These are phyloP conservation scores for Fusarium devonianum DNA, from an alignment of 2,329 filamentous ascomycete species.

Conservation along the genomic window DNA sequence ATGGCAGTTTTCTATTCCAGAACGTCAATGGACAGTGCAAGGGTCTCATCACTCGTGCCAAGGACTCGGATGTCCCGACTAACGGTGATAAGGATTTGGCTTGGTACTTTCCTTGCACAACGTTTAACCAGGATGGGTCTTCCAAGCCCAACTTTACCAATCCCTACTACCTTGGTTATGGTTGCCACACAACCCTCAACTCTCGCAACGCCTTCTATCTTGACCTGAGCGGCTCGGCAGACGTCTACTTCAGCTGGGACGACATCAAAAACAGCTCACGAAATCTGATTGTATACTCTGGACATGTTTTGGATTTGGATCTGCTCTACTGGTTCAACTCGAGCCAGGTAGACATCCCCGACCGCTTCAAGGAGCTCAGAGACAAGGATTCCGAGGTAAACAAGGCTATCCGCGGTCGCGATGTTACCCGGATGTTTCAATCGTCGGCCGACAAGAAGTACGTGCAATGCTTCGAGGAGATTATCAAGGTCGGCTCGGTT, in stretches of 20 bases:
- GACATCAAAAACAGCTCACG: conserved; percentile 88
- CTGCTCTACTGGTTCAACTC: conserved; percentile 90
- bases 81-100: conserved; percentile 76
- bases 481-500: conserved; percentile 93
- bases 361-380: conserved; percentile 80
- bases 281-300: conserved; percentile 93
- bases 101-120: conserved; percentile 96
- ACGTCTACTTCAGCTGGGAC: conserved; percentile 96
- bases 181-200: conserved; percentile 79
- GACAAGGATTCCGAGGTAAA: conserved; percentile 68
- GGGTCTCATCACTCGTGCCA: conserved; percentile 77
- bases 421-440: conserved; percentile 89
- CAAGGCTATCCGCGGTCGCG: conserved; percentile 76
- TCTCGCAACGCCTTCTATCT: conserved; percentile 80
- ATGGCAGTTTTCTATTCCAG: conserved; percentile 97
- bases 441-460: conserved; percentile 78
- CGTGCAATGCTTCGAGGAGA: conserved; percentile 87
- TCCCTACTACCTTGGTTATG: conserved; percentile 82
- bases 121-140: conserved; percentile 94
- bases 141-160: conserved; percentile 75
- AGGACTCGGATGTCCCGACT: conserved; percentile 79
- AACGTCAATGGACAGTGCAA: conserved; percentile 99
- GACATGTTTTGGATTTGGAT: conserved; percentile 88
- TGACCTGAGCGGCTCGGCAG: conserved; percentile 71
- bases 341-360: conserved; percentile 76